A percentile compares a stretch with the other conserved stretches of the same genome.
Evolutionary conservation across 73 alveolate species (phyloP).

Genomic region (Tetrahymena elliotti): DNA sequence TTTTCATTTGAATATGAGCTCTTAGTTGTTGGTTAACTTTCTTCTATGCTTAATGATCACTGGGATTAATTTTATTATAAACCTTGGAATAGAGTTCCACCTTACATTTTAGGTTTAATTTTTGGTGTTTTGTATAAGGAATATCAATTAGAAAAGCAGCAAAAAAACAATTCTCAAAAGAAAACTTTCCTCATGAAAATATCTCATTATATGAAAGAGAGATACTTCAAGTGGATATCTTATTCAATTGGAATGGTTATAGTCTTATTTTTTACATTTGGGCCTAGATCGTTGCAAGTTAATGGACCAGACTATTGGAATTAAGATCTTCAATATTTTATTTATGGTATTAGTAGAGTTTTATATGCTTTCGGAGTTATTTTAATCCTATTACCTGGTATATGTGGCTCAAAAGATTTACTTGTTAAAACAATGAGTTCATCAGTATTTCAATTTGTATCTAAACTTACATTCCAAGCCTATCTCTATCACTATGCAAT

Average conservation of each 20-base stretch:
- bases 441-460: neutral
- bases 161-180: neutral
- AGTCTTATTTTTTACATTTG: neutral
- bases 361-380: neutral
- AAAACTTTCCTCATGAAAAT: neutral
- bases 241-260: neutral
- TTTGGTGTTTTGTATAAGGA: constrained; percentile 17
- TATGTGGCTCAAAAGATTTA: neutral
- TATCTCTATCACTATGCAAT: neutral
- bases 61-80: neutral
- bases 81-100: constrained; percentile 9
- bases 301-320: neutral
- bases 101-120: constrained; percentile 1
- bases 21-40: neutral
- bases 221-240: neutral
- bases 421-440: neutral
- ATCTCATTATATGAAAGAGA: neutral
- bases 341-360: neutral
- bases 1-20: neutral
- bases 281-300: neutral
- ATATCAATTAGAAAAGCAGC: neutral
- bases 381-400: neutral
- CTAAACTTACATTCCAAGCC: neutral
- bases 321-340: neutral
- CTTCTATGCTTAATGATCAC: neutral